Percentiles rank a stretch among this genome's conserved stretches.
Conservation (phyloP, 1,284 basidiomycete genomes). For the Athelia psychrophila region DNA sequence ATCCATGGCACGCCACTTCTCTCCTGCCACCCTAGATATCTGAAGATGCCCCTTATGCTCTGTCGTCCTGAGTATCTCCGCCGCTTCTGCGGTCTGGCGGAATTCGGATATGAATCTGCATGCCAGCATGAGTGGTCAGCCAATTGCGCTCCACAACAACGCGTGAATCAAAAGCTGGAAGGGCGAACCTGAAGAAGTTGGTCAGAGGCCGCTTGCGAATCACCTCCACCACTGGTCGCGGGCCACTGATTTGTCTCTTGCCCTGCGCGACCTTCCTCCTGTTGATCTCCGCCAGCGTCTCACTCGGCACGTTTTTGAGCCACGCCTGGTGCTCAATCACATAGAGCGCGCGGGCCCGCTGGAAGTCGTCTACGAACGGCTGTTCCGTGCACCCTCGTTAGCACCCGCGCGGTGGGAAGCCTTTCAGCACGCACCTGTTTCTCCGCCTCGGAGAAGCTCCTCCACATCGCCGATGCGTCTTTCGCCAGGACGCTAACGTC, state of each 20-base stretch:
- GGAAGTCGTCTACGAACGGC: not conserved
- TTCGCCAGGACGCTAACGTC: not conserved
- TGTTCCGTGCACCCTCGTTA: not conserved
- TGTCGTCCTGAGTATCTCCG: no score
- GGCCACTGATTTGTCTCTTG: not conserved
- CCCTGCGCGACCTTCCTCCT: not conserved
- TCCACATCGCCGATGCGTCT: not conserved
- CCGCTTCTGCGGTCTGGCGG: no score
- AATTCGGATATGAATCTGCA: no score
- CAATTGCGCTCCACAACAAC: not conserved
- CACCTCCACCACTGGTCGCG: not conserved
- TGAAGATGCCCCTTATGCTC: no score
- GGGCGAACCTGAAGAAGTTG: not conserved
- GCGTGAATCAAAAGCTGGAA: not conserved
- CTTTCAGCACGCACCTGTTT: not conserved
- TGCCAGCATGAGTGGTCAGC: no score
- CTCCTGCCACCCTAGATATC: not conserved
- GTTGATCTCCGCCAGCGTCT: not conserved
- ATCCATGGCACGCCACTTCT: not conserved
- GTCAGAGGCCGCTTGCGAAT: not conserved
- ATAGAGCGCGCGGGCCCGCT: not conserved
- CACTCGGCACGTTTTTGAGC: not conserved
- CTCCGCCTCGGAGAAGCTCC: not conserved
- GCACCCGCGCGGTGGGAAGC: not conserved
- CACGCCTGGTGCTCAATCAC: not conserved